Percentiles rank a stretch among this genome's conserved stretches.
Conservation (phyloP, 345 rosid species). For the Corchorus olitorius region DNA sequence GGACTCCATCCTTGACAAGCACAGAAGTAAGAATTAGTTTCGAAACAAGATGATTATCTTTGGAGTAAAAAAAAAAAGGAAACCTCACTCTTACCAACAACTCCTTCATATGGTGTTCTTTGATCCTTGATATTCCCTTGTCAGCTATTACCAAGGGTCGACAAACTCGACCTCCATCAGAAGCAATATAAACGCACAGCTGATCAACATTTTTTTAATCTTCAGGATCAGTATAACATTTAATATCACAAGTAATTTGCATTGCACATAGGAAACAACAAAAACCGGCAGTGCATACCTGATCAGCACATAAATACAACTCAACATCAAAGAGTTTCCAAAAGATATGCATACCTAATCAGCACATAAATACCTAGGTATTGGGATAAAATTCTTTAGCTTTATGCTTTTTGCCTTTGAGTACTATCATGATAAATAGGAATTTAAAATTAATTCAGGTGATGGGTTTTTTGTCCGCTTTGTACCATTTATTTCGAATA, state of each 20-base stretch:
- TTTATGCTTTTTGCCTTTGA: neutral
- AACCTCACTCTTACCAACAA: slow-evolving; percentile 54
- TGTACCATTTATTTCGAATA: slow-evolving; percentile 7
- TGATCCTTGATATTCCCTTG: slow-evolving; percentile 87
- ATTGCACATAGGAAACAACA: neutral
- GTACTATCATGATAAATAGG: neutral
- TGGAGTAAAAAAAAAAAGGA: slow-evolving; percentile 14
- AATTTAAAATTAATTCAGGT: neutral
- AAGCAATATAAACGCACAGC: slow-evolving; percentile 89
- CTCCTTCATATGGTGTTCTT: slow-evolving; percentile 90
- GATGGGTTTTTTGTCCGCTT: too few relatives aligned
- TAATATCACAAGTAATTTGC: neutral
- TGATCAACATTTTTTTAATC: slow-evolving; percentile 33
- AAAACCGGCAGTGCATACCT: too few relatives aligned
- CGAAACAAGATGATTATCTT: slow-evolving; percentile 14
- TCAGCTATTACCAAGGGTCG: slow-evolving; percentile 97
- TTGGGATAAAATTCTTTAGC: neutral
- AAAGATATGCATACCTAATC: neutral
- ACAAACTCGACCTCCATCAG: slow-evolving; percentile 99
- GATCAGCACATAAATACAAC: too few relatives aligned
- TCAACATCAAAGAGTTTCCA: too few relatives aligned
- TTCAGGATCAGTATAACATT: slow-evolving; percentile 11
- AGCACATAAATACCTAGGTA: neutral
- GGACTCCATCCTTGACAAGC: slow-evolving; percentile 70
- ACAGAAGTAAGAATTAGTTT: slow-evolving; percentile 29